Percentiles rank a stretch among this genome's conserved stretches.
Evolutionary conservation across 768 basidiomycete species (phyloP).

Genomic region (Imleria badia): DNA sequence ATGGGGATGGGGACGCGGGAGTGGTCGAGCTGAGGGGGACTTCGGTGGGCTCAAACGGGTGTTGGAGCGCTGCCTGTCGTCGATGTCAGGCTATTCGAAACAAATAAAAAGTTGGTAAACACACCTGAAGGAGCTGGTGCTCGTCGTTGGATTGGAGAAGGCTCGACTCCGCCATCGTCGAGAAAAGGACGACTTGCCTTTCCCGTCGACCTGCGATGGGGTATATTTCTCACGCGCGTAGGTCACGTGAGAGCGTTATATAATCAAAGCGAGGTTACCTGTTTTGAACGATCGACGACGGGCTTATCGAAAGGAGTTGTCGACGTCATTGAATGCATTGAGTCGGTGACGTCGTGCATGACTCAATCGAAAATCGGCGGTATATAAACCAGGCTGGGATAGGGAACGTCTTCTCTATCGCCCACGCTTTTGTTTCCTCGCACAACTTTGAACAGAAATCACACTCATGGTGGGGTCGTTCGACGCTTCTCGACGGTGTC

Average conservation of each 20-base stretch:
- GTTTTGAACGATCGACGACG: constrained; percentile 1
- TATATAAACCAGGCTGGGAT: constrained; percentile 14
- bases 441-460: not conserved
- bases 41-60: constrained; percentile 27
- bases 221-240: not conserved
- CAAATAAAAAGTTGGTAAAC: not conserved
- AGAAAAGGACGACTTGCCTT: not conserved
- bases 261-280: not conserved
- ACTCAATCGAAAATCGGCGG: constrained; percentile 4
- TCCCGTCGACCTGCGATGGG: no score
- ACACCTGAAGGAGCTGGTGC: constrained; percentile 22
- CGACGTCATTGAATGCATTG: constrained; percentile 15
- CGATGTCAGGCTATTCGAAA: not conserved
- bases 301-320: constrained; percentile 6
- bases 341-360: constrained; percentile 18
- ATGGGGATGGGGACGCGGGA: not conserved
- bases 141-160: constrained; percentile 23
- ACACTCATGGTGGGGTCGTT: constrained; percentile 11
- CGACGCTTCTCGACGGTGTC: not conserved
- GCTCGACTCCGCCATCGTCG: constrained; percentile 29
- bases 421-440: not conserved
- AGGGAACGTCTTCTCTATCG: not conserved
- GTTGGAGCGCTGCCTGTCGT: constrained; percentile 24
- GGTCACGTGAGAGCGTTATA: constrained; percentile 3
- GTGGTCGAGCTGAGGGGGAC: constrained; percentile 15